Evolutionary conservation across 768 basidiomycete genomes (phyloP).

Genomic region (Gymnopilus dilepis): DNA sequence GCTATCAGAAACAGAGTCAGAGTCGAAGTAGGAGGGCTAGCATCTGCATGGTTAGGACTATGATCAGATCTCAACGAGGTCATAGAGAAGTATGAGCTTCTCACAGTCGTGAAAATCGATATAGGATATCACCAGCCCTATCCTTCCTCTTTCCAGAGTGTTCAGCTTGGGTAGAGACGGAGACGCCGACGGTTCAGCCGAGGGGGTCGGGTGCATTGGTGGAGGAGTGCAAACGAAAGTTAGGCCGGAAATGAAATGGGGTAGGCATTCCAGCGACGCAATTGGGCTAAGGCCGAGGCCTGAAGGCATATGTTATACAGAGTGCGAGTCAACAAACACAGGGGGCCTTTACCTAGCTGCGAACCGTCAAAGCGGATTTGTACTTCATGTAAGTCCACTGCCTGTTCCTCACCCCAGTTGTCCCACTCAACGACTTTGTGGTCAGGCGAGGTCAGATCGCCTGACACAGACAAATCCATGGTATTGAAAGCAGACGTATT

Average conservation of each 20-base stretch:
- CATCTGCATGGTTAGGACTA: conserved; percentile 29
- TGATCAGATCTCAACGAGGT: not conserved
- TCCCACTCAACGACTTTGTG: conserved; percentile 50
- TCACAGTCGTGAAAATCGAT: conserved; percentile 70
- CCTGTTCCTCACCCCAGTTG: conserved; percentile 61
- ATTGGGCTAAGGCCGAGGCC: conserved; percentile 16
- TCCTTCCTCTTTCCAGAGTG: conserved; percentile 31
- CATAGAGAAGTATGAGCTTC: conserved; percentile 20
- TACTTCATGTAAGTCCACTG: conserved; percentile 67
- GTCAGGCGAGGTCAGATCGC: conserved; percentile 36
- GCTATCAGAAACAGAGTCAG: conserved; percentile 40
- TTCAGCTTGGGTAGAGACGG: conserved; percentile 22
- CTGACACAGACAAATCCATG: conserved; percentile 48
- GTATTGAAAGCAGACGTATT: conserved; percentile 37
- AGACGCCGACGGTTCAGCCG: conserved; percentile 21
- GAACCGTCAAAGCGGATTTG: conserved; percentile 52
- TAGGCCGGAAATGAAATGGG: conserved; percentile 34
- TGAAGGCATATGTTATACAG: not conserved
- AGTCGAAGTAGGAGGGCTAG: conserved; percentile 44
- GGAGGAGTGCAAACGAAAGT: conserved; percentile 50
- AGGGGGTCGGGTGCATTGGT: conserved; percentile 28
- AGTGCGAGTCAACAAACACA: not conserved
- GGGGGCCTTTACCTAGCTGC: conserved; percentile 40
- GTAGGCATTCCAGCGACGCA: conserved; percentile 15
- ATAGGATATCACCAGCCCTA: conserved; percentile 57